Evolutionary conservation across 352 stramenopile genomes (phyloP).

Genomic region (Globisporangium polare): DNA sequence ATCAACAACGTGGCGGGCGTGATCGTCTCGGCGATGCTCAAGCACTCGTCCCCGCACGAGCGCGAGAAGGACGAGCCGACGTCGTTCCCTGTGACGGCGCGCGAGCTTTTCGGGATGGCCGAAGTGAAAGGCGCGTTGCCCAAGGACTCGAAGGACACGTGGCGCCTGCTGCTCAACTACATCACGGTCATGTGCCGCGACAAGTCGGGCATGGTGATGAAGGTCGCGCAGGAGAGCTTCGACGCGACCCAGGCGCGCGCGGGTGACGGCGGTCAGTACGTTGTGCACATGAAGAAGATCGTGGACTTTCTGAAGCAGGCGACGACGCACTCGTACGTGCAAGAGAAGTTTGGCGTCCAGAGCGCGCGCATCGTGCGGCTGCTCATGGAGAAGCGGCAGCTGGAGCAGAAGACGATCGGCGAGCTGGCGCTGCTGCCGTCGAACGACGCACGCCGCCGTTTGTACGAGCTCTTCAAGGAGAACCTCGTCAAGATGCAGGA

Average conservation of each 20-base stretch:
- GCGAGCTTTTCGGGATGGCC: constrained; percentile 67
- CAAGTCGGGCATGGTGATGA: constrained; percentile 87
- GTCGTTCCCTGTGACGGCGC: constrained; percentile 70
- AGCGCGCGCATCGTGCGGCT: constrained; percentile 84
- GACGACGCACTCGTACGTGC: constrained; percentile 76
- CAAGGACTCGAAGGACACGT: constrained; percentile 75
- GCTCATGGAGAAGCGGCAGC: constrained; percentile 81
- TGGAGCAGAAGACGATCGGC: constrained; percentile 84
- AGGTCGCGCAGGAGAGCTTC: constrained; percentile 67
- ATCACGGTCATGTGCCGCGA: constrained; percentile 88
- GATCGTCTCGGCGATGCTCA: constrained; percentile 77
- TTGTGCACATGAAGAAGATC: constrained; percentile 90
- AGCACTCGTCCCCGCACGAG: constrained; percentile 77
- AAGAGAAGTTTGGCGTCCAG: constrained; percentile 75
- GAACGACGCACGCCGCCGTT: constrained; percentile 71
- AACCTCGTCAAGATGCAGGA: constrained; percentile 81
- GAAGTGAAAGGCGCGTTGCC: constrained; percentile 70
- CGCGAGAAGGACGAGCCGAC: constrained; percentile 78
- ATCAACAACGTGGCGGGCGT: constrained; percentile 80
- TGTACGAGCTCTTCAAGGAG: constrained; percentile 80
- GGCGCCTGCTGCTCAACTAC: constrained; percentile 84
- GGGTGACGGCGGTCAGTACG: constrained; percentile 82
- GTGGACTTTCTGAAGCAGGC: constrained; percentile 71
- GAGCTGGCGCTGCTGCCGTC: constrained; percentile 80
- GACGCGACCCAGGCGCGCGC: constrained; percentile 51